Conservation (phyloP, 2,329 filamentous ascomycete genomes). For the Alternaria ethzedia region DNA sequence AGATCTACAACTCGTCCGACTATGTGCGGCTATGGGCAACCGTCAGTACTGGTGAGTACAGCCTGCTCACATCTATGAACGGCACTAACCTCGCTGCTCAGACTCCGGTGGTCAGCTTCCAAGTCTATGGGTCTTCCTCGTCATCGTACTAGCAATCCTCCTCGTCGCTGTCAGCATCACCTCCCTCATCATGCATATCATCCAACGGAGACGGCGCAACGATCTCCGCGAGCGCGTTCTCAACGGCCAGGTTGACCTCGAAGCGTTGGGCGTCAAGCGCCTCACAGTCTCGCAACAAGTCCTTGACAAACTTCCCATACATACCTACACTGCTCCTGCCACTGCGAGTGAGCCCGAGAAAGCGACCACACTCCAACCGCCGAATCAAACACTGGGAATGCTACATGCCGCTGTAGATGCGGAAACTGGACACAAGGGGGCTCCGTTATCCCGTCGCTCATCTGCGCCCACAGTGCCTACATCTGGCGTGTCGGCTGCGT, state of each 20-base stretch:
- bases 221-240: constrained; percentile 73
- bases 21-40: constrained; percentile 60
- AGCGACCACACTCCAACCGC: constrained; percentile 10
- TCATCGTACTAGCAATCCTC: constrained; percentile 73
- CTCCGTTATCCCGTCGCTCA: constrained; percentile 19
- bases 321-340: constrained; percentile 65
- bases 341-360: constrained; percentile 24
- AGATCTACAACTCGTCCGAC: constrained; percentile 49
- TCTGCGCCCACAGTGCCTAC: constrained; percentile 25
- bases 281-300: constrained; percentile 76
- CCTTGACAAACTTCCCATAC: constrained; percentile 77
- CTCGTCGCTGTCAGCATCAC: constrained; percentile 70
- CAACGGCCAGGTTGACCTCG: constrained; percentile 82
- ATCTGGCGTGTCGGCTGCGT: constrained; percentile 27
- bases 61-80: background rate
- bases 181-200: constrained; percentile 75
- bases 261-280: constrained; percentile 82
- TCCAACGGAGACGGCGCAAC: constrained; percentile 74
- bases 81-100: constrained; percentile 3
- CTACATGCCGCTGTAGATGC: constrained; percentile 18
- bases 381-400: constrained; percentile 12
- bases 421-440: constrained; percentile 23
- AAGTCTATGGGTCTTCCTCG: constrained; percentile 79
- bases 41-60: constrained; percentile 53
- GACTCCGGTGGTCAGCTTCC: constrained; percentile 66